These are phyloP conservation scores for Echria macrotheca DNA, from an alignment of 495 filamentous ascomycete genomes.

Conservation along the genomic window DNA sequence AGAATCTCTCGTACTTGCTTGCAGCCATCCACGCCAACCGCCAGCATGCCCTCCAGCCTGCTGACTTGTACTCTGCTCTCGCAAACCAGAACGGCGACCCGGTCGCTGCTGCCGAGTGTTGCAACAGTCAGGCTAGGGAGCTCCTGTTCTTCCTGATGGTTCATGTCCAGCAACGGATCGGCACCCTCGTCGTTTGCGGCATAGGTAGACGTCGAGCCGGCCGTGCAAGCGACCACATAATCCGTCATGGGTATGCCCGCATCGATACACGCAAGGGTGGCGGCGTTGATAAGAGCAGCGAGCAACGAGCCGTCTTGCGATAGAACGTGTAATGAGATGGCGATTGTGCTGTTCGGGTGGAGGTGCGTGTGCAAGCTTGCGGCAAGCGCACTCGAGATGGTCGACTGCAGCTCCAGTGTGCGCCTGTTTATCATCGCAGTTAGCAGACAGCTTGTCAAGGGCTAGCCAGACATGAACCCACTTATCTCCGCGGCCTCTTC, in stretches of 20 bases:
- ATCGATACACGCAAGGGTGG: slow-evolving; percentile 87
- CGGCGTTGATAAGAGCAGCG: slow-evolving; percentile 83
- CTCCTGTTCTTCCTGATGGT: slow-evolving; percentile 80
- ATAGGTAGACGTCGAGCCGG: slow-evolving; percentile 67
- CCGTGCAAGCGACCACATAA: slow-evolving; percentile 82
- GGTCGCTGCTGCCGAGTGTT: slow-evolving; percentile 65
- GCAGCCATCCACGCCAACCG: slow-evolving; percentile 87
- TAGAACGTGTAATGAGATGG: slow-evolving; percentile 78
- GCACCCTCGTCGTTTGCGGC: slow-evolving; percentile 59
- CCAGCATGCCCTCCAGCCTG: slow-evolving; percentile 84
- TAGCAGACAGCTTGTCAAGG: not conserved
- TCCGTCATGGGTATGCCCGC: slow-evolving; percentile 93
- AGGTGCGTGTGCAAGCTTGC: slow-evolving; percentile 74
- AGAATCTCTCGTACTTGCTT: slow-evolving; percentile 74
- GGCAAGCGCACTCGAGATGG: slow-evolving; percentile 67
- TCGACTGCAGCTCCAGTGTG: slow-evolving; percentile 71
- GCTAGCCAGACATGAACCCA: slow-evolving; percentile 31
- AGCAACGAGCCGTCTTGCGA: slow-evolving; percentile 86
- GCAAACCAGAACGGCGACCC: slow-evolving; percentile 72
- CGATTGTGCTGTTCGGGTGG: slow-evolving; percentile 83
- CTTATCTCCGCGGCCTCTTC: slow-evolving; percentile 69
- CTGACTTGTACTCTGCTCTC: slow-evolving; percentile 75
- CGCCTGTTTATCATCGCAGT: slow-evolving; percentile 46
- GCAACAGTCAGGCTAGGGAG: slow-evolving; percentile 83
- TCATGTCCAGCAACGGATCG: slow-evolving; percentile 86